Base-by-base conservation (phyloP, 345 rosid species). In the Pseudoturritis turrita region DNA sequence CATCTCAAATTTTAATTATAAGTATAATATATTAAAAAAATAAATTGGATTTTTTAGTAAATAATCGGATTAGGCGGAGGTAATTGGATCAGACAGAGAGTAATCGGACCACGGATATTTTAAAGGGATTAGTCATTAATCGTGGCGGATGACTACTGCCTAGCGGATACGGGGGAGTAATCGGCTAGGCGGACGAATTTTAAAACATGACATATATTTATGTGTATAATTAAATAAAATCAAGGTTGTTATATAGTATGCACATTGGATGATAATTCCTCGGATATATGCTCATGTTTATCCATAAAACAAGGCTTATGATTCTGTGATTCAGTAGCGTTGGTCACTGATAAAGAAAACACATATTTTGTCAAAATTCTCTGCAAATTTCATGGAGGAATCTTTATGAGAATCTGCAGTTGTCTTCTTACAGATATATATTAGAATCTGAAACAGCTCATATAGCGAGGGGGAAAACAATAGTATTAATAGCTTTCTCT, bases 401-500 rank as follows among this genome's bases (percentile, higher is more conserved):
- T 65, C 65, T 65, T n/a, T 56, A 36, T 65, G 67, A 50, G 37
- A 66, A 74, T 65, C 68, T 66, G 73, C 68, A 66, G 68, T 68
- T 59, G 40, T 39, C 18, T 65, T 39, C 39, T 66, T 53, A 25
- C 49, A 51, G 5, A 36, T 35, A 0, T 31, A 64, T 65, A 50
- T 23, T 47, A 33, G 2, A 7, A 66, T 50, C 68, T 59, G 62
- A 41, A 66, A 50, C 62, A 50, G 46, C 28, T 65, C 43, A 49
- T 56, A 60, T 65, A 31, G 36, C 25, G 53, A 9, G 36, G 31
- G 54, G 3, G 2, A 49, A 66, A 58, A 58, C 78, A 65, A 65
- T 37, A 56, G 72, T 73, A 23, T 6, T 65, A 36, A 35, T 45
- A 55, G 58, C 51, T 45, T 72, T 63, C 49, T 63, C 50, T 35